Conservation (phyloP, 2,329 filamentous ascomycete species). For the Dendrostoma leiphaemia region DNA sequence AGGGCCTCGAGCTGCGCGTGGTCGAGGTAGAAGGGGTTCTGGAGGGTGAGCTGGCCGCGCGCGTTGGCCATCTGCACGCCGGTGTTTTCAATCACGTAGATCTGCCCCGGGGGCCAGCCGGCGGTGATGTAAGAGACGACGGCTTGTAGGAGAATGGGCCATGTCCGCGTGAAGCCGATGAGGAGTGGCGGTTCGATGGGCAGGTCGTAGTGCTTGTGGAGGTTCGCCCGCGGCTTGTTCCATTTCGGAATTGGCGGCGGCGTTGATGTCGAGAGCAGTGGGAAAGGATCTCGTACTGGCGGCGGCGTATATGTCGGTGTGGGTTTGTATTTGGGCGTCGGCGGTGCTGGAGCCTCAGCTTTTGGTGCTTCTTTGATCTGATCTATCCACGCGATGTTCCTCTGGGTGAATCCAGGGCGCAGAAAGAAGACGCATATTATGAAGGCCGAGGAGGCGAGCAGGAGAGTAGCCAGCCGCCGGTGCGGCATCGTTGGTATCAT, state of each 20-base stretch:
- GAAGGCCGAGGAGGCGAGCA: constrained; percentile 3
- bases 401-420: not conserved
- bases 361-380: not conserved
- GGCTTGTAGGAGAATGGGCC: constrained; percentile 53
- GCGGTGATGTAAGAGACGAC: constrained; percentile 57
- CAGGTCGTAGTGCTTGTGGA: constrained; percentile 37
- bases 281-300: constrained; percentile 42
- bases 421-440: constrained; percentile 7
- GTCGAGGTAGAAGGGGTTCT: constrained; percentile 58
- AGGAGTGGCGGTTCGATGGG: constrained; percentile 47
- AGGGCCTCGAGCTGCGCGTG: constrained; percentile 47
- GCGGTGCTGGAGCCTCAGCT: not conserved
- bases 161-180: constrained; percentile 58
- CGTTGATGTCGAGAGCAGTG: constrained; percentile 32
- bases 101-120: constrained; percentile 56
- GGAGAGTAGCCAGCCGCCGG: constrained; percentile 1
- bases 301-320: constrained; percentile 25
- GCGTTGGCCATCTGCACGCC: constrained; percentile 53
- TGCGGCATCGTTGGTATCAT: constrained; percentile 3
- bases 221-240: constrained; percentile 38
- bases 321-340: constrained; percentile 23
- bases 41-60: constrained; percentile 43
- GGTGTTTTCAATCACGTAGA: constrained; percentile 60
- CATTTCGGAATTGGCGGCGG: constrained; percentile 42
- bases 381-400: not conserved